Percentiles rank a stretch among this genome's conserved stretches.
phyloP scores from a whole-genome alignment of 2,329 filamentous ascomycete genomes.

The Colletotrichum sp. region DNA sequence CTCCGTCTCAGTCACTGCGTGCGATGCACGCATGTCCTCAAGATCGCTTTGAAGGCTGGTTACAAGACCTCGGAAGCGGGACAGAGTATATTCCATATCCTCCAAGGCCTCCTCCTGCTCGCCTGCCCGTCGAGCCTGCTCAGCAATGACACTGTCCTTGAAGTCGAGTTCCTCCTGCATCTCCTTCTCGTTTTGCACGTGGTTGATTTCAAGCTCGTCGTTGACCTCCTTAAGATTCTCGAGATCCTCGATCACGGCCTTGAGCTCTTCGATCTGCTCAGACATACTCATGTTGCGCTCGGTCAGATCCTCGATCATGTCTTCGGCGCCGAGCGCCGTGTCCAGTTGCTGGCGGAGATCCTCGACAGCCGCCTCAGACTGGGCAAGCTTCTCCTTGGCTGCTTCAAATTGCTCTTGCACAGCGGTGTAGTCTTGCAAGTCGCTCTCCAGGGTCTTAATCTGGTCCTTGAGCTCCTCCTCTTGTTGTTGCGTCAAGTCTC shows the following conservation, averaged over 20 bases:
- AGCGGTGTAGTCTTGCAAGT: constrained; percentile 69
- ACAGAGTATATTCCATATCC: constrained; percentile 89
- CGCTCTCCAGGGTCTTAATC: constrained; percentile 75
- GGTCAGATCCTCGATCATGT: constrained; percentile 91
- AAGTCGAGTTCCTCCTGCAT: constrained; percentile 93
- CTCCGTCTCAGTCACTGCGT: constrained; percentile 90
- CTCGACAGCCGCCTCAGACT: constrained; percentile 77
- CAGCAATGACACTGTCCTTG: constrained; percentile 82
- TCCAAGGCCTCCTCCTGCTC: constrained; percentile 83
- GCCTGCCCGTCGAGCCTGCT: constrained; percentile 74
- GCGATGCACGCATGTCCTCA: constrained; percentile 90
- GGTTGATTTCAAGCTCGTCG: constrained; percentile 92
- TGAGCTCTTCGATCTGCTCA: constrained; percentile 83
- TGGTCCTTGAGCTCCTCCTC: constrained; percentile 81
- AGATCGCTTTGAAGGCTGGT: constrained; percentile 84
- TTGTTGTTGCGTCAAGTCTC: constrained; percentile 86
- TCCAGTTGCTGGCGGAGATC: constrained; percentile 92
- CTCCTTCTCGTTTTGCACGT: constrained; percentile 91
- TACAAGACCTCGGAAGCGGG: constrained; percentile 87
- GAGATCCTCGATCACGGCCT: constrained; percentile 82
- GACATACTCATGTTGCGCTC: constrained; percentile 85
- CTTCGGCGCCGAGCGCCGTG: constrained; percentile 84
- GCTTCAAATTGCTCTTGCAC: constrained; percentile 74
- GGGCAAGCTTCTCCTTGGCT: constrained; percentile 74
- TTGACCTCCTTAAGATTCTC: constrained; percentile 91